These are phyloP conservation scores for Paramecium sonneborni DNA, from an alignment of 73 alveolate genomes.

Conservation along the genomic window DNA sequence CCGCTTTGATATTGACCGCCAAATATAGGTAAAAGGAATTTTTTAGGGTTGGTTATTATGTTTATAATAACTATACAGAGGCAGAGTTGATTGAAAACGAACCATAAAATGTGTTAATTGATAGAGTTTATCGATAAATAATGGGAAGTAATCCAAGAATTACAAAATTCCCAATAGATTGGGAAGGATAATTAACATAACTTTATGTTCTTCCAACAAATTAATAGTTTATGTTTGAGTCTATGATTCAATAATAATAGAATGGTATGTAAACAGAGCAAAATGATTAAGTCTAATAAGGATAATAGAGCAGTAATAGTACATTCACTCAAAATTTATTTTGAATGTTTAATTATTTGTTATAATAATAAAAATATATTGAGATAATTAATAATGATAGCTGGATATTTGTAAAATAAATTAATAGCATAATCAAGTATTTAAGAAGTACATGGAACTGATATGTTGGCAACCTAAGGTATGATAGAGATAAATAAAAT, in stretches of 20 bases:
- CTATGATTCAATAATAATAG: background rate
- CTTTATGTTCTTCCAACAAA: background rate
- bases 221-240: slow-evolving; percentile 13
- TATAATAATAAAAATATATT: background rate
- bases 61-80: slow-evolving; percentile 90
- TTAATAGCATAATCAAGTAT: background rate
- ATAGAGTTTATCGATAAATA: slow-evolving; percentile 82
- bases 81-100: slow-evolving; percentile 92
- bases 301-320: background rate
- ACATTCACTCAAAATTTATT: background rate
- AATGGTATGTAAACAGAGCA: background rate
- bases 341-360: background rate
- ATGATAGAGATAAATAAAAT: background rate
- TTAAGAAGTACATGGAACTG: background rate
- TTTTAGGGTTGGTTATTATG: slow-evolving; percentile 96
- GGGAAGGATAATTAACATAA: slow-evolving; percentile 69
- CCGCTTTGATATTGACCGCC: slow-evolving; percentile 93
- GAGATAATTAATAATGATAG: background rate
- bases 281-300: background rate
- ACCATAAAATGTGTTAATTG: slow-evolving; percentile 80
- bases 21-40: slow-evolving; percentile 92
- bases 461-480: slow-evolving; percentile 3
- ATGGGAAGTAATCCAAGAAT: slow-evolving; percentile 95
- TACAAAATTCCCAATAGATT: slow-evolving; percentile 91
- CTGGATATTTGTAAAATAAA: background rate